These are phyloP conservation scores for Laburnicola sp. DNA, from an alignment of 2,329 filamentous ascomycete species.

Conservation along the genomic window DNA sequence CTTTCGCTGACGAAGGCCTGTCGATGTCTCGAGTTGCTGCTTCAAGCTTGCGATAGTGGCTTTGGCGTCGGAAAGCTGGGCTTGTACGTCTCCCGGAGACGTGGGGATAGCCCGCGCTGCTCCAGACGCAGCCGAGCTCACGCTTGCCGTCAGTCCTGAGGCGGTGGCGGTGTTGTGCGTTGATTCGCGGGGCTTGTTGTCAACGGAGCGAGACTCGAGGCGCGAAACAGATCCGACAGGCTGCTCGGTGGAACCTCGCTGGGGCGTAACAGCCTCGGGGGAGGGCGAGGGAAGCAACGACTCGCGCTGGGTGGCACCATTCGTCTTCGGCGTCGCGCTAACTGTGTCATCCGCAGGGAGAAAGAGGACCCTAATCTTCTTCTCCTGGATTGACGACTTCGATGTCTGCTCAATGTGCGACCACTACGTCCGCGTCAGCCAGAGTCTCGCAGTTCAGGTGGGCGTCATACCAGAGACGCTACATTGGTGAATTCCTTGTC, in stretches of 20 bases:
- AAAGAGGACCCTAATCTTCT: conserved; percentile 93
- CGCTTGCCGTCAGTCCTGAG: conserved; percentile 41
- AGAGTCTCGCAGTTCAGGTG: conserved; percentile 8
- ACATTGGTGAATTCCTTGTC: conserved; percentile 85
- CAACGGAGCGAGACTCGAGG: conserved; percentile 44
- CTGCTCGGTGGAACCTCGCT: conserved; percentile 38
- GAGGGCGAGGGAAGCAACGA: conserved; percentile 57
- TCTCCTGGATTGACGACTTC: conserved; percentile 81
- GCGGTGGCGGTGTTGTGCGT: conserved; percentile 46
- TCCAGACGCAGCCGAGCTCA: conserved; percentile 52
- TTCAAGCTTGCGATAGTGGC: conserved; percentile 70
- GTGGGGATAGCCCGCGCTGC: conserved; percentile 54
- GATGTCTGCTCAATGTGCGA: conserved; percentile 70
- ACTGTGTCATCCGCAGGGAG: conserved; percentile 63
- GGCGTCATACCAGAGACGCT: conserved; percentile 68
- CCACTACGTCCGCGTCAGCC: conserved; percentile 61
- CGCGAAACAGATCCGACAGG: conserved; percentile 45
- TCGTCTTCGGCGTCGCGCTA: conserved; percentile 32
- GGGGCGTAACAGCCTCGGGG: conserved; percentile 54
- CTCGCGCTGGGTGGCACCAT: conserved; percentile 36
- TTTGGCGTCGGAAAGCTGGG: conserved; percentile 74
- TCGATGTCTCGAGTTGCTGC: conserved; percentile 60
- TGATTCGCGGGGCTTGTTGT: conserved; percentile 46
- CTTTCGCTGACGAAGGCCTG: conserved; percentile 80
- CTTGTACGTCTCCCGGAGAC: conserved; percentile 65